Percentiles rank a stretch among this genome's conserved stretches.
phyloP scores from a whole-genome alignment of 2,329 filamentous ascomycete genomes.

The Penicillium sp. region DNA sequence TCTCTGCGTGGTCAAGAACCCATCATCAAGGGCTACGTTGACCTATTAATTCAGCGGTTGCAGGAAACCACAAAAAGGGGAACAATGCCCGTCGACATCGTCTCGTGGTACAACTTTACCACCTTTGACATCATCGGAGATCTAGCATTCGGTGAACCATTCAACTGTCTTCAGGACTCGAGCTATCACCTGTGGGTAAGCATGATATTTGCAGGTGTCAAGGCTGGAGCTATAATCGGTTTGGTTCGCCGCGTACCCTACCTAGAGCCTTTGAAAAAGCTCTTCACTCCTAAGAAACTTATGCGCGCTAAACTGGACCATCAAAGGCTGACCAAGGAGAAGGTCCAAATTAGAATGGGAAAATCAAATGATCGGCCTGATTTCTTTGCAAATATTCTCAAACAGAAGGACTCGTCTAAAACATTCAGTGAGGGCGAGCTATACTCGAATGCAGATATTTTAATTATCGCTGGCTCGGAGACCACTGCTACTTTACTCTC shows the following conservation, averaged over 20 bases:
- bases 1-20: conserved; percentile 42
- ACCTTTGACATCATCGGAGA: conserved; percentile 37
- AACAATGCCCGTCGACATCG: conserved; percentile 21
- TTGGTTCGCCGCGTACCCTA: conserved; percentile 9
- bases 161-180: conserved; percentile 28
- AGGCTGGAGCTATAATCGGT: conserved; percentile 5
- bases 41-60: conserved; percentile 32
- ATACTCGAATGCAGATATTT: conserved; percentile 23
- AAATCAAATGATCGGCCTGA: conserved; percentile 14
- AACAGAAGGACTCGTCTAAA: conserved; percentile 13
- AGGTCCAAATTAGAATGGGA: conserved; percentile 2
- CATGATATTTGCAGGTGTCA: conserved; percentile 7
- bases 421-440: conserved; percentile 24
- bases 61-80: conserved; percentile 11
- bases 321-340: conserved; percentile 6
- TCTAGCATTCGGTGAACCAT: conserved; percentile 32
- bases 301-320: neutral
- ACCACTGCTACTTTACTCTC: conserved; percentile 50
- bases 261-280: neutral
- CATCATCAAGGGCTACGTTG: conserved; percentile 32
- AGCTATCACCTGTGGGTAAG: conserved; percentile 28
- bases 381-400: conserved; percentile 10
- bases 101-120: conserved; percentile 33
- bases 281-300: conserved; percentile 4
- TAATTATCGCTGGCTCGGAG: conserved; percentile 41